Evolutionary conservation across 2,329 filamentous ascomycete species (phyloP), one percentile per base, ranked within the genome.

Genomic region (Colletotrichum eremochloae): DNA sequence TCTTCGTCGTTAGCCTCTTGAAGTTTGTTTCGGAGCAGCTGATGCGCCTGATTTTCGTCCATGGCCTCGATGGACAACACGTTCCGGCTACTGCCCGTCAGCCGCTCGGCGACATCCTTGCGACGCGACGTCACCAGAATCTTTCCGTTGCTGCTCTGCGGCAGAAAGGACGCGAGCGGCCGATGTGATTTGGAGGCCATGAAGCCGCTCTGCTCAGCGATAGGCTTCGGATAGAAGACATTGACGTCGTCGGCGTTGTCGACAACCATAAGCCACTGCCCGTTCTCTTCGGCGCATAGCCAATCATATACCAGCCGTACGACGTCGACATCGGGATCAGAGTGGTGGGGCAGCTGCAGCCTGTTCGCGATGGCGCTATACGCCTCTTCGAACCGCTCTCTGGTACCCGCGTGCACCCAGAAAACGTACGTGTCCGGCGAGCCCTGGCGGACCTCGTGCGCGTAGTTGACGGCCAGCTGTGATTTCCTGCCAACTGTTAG

Each of bases 351-450:
- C 6, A 55, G n/a, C 12, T 31, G 14, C 15, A 55, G 15, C 15
- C 29, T 20, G n/a, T 55, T 11, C 1, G 52, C 52, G 14, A 55
- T 55, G 31, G 52, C 6, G 52, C 15, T 5, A 20, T 55, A 55
- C 8, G 52, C 29, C 31, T 55, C 52, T 36, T 36, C 52, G 18
- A 55, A 55, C 31, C 29, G 29, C 8, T 18, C 52, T 9, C 5
- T 36, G 29, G 52, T 55, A 7, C 52, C 52, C 8, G 29, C 52
- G 52, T 55, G 52, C 15, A 55, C 52, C 52, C 52, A 55, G 52
- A 55, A 55, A 15, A 55, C 18, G 29, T 33, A 20, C 8, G 31
- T 36, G 29, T 33, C 33, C 8, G 52, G 52, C 31, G 52, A 36
- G 31, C 8, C 31, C 9, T 20, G 29, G 3, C 18, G 52, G 31